These are phyloP conservation scores for Umbelopsis isabellina DNA, from an alignment of 192 early-diverging fungal genomes.

Conservation along the genomic window DNA sequence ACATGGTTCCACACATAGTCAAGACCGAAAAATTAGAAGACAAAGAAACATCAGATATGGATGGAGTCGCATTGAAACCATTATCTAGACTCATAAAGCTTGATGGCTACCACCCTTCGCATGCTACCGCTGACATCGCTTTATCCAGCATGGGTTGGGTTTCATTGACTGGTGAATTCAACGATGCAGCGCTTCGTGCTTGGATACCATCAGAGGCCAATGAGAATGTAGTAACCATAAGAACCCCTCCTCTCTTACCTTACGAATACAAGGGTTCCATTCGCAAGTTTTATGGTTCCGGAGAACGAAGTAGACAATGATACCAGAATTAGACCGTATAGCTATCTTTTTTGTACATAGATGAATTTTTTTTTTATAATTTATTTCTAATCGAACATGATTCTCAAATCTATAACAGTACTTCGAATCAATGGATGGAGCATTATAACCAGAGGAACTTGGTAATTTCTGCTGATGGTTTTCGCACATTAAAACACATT, in stretches of 20 bases:
- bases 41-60: slow-evolving; percentile 33
- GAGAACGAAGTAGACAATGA: slow-evolving; percentile 30
- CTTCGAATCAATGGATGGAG: too few species aligned
- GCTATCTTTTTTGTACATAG: slow-evolving; percentile 2
- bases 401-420: too few species aligned
- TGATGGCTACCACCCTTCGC: slow-evolving; percentile 43
- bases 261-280: slow-evolving; percentile 57
- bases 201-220: slow-evolving; percentile 51
- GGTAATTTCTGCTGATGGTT: too few species aligned
- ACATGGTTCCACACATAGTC: slow-evolving; percentile 61
- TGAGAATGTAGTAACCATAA: slow-evolving; percentile 34
- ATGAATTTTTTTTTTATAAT: background rate
- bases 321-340: background rate
- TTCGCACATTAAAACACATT: slow-evolving; percentile 31
- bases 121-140: slow-evolving; percentile 58
- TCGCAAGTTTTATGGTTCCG: slow-evolving; percentile 41
- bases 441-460: background rate
- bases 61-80: slow-evolving; percentile 39
- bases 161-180: slow-evolving; percentile 56
- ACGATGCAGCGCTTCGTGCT: slow-evolving; percentile 50
- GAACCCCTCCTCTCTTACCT: slow-evolving; percentile 64
- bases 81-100: slow-evolving; percentile 48
- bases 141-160: slow-evolving; percentile 70
- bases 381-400: background rate
- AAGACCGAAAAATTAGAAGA: slow-evolving; percentile 46